phyloP scores from a whole-genome alignment of 2,329 filamentous ascomycete species.

The Phoma sp. region DNA sequence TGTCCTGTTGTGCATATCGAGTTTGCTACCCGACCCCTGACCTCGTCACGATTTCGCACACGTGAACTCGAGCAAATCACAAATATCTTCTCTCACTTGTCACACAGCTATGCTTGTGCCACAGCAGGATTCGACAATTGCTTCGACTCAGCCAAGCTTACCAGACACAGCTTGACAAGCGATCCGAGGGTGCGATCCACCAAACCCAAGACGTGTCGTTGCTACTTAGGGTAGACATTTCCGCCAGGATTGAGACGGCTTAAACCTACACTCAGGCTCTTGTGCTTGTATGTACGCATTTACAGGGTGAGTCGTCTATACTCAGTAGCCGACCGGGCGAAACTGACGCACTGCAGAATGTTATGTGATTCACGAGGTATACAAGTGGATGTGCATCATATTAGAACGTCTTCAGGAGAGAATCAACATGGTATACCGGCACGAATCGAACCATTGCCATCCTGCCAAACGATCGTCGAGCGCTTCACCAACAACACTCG shows the following conservation, averaged over 20 bases:
- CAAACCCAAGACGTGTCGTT: background rate
- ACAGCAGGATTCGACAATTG: background rate
- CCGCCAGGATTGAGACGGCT: background rate
- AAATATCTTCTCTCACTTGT: background rate
- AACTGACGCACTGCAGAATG: background rate
- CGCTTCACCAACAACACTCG: too few species aligned
- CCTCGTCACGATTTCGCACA: too few species aligned
- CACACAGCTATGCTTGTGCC: background rate
- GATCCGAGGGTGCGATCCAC: background rate
- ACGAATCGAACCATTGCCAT: too few species aligned
- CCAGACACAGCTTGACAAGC: background rate
- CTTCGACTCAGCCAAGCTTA: background rate
- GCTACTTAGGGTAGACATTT: background rate
- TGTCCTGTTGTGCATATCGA: background rate
- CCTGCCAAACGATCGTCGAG: too few species aligned
- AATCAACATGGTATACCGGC: too few species aligned
- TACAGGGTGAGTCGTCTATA: background rate
- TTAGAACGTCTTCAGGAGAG: too few species aligned
- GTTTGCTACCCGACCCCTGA: too few species aligned
- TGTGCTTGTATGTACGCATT: background rate
- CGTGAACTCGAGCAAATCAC: too few species aligned
- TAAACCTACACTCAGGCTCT: background rate
- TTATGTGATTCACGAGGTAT: background rate
- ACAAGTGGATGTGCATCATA: background rate
- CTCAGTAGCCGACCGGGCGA: background rate